phyloP scores from a whole-genome alignment of 148 eudicot genomes.

The Diospyros kaki region DNA sequence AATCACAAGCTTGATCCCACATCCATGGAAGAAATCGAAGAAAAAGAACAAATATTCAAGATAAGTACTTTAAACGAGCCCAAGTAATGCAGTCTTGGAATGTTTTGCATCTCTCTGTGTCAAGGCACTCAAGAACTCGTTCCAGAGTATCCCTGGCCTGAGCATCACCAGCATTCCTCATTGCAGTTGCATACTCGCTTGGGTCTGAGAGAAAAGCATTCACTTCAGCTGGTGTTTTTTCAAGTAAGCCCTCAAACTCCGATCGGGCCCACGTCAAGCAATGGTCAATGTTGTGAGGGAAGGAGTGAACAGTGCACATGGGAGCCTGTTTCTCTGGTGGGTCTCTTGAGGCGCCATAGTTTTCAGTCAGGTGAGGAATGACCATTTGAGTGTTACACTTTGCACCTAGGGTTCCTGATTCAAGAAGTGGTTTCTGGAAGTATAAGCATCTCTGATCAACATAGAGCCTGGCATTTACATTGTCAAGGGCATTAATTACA shows the following conservation, averaged over 20 bases:
- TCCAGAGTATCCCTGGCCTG: slow-evolving; percentile 82
- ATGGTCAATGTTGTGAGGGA: slow-evolving; percentile 92
- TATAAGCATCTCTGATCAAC: slow-evolving; percentile 86
- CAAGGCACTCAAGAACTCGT: slow-evolving; percentile 76
- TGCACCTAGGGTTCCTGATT: slow-evolving; percentile 91
- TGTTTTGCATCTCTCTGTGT: slow-evolving; percentile 67
- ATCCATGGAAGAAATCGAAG: neutral
- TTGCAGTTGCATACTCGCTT: slow-evolving; percentile 55
- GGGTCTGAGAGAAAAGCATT: slow-evolving; percentile 79
- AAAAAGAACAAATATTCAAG: slow-evolving; percentile 2
- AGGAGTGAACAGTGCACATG: slow-evolving; percentile 92
- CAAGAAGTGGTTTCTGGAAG: slow-evolving; percentile 91
- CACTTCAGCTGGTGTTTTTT: slow-evolving; percentile 84
- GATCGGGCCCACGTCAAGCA: slow-evolving; percentile 95
- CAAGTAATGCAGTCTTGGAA: slow-evolving; percentile 82
- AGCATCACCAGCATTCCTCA: slow-evolving; percentile 89
- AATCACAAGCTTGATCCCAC: no score
- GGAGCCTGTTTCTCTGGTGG: slow-evolving; percentile 98
- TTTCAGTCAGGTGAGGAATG: slow-evolving; percentile 87
- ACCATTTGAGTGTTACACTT: slow-evolving; percentile 96
- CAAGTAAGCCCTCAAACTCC: slow-evolving; percentile 89
- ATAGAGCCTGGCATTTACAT: slow-evolving; percentile 87
- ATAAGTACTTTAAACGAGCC: slow-evolving; percentile 72
- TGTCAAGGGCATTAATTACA: slow-evolving; percentile 80
- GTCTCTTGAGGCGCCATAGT: slow-evolving; percentile 94